These are phyloP conservation scores for Calocybe gambosa DNA, from an alignment of 1,284 basidiomycete species.

Conservation along the genomic window DNA sequence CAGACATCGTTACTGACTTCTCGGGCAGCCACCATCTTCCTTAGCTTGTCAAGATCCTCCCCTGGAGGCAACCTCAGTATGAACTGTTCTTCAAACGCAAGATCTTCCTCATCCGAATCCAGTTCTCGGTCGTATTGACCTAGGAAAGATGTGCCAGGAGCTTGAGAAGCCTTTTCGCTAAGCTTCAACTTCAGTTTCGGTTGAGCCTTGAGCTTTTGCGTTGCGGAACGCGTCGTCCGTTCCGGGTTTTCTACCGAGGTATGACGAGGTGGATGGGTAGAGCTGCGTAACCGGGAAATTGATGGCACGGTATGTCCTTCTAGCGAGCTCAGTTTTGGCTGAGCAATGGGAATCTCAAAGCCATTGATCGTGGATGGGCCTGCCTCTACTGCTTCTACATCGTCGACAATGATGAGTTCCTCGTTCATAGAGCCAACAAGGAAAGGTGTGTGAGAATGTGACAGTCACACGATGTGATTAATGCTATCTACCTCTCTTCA, in stretches of 20 bases:
- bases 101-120: constrained; percentile 90
- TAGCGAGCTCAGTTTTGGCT: constrained; percentile 25
- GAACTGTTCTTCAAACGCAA: constrained; percentile 98
- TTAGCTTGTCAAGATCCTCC: constrained; percentile 71
- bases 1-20: constrained; percentile 84
- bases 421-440: constrained; percentile 39
- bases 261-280: constrained; percentile 22
- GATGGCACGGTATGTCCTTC: constrained; percentile 34
- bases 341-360: constrained; percentile 16
- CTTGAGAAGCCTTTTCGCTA: constrained; percentile 71
- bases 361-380: constrained; percentile 20
- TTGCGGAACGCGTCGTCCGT: constrained; percentile 42
- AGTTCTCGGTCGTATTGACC: constrained; percentile 91
- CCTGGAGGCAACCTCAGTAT: constrained; percentile 87
- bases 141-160: constrained; percentile 75
- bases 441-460: background rate
- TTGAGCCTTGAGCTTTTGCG: constrained; percentile 43
- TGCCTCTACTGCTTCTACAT: constrained; percentile 32
- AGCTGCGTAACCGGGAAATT: constrained; percentile 37
- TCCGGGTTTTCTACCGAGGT: constrained; percentile 31
- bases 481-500: background rate
- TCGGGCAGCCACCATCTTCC: constrained; percentile 76
- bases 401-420: constrained; percentile 62
- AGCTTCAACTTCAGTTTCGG: constrained; percentile 82
- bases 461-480: background rate